Evolutionary conservation across 2,329 filamentous ascomycete species (phyloP).

Genomic region (Rhexocercosporidium sp.): DNA sequence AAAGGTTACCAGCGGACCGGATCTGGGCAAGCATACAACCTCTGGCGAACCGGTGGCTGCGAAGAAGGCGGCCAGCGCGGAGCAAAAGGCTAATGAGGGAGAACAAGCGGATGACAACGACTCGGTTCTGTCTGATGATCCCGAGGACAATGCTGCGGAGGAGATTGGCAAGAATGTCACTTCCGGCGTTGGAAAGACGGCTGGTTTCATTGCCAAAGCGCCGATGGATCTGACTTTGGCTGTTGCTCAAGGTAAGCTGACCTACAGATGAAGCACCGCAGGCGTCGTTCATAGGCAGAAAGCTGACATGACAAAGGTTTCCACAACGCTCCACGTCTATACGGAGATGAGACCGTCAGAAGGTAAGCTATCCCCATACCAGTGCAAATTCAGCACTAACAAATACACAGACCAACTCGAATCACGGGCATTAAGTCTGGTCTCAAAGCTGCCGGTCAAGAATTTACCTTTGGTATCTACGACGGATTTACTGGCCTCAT

Average conservation of each 20-base stretch:
- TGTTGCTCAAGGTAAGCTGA: slow-evolving; percentile 59
- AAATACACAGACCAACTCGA: slow-evolving; percentile 54
- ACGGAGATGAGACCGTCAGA: slow-evolving; percentile 72
- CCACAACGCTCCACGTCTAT: slow-evolving; percentile 72
- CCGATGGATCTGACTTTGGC: slow-evolving; percentile 67
- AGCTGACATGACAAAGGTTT: slow-evolving; percentile 47
- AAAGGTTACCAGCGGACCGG: slow-evolving; percentile 17
- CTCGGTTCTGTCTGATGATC: slow-evolving; percentile 33
- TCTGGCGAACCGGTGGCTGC: slow-evolving; percentile 27
- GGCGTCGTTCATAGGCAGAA: not conserved
- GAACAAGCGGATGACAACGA: slow-evolving; percentile 23
- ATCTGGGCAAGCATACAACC: slow-evolving; percentile 27
- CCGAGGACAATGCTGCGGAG: slow-evolving; percentile 30
- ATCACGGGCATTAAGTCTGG: slow-evolving; percentile 71
- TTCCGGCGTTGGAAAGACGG: slow-evolving; percentile 37
- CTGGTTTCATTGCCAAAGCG: slow-evolving; percentile 44
- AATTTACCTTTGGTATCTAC: slow-evolving; percentile 67
- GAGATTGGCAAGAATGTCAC: slow-evolving; percentile 38
- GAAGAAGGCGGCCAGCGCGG: slow-evolving; percentile 8
- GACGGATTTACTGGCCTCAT: slow-evolving; percentile 69
- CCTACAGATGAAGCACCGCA: not conserved
- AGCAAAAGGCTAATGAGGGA: slow-evolving; percentile 12
- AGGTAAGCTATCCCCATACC: slow-evolving; percentile 14
- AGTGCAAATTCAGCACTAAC: not conserved
- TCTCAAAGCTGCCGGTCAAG: slow-evolving; percentile 62